Base-by-base conservation (phyloP, 345 rosid species). In the Eucalyptus victrix region DNA sequence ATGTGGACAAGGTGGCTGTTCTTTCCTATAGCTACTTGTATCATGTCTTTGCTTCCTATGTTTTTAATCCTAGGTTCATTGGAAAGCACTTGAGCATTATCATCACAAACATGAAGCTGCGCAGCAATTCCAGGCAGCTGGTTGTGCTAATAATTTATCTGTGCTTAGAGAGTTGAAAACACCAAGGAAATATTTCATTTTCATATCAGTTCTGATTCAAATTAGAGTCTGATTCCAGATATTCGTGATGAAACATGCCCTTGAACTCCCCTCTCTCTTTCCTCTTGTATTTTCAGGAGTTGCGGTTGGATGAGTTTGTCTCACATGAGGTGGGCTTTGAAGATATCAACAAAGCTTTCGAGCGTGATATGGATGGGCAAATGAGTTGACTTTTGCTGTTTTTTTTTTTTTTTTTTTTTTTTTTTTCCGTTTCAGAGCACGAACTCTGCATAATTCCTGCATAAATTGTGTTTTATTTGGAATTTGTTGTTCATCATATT, bases 301-400 rank as follows among this genome's bases (percentile, higher is more conserved):
- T 96, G 92, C 92, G 90, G 81, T 86, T 97, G 91, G 98, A 96
- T 50, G 90, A 96, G 83, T 97, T 96, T 92, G 96, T 95, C 40
- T 95, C 99, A 2, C 99, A 97, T 80, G 99, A 96, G 89, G 89
- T 96, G 83, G 92, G 87, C 53, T 95, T 97, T 32, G 95, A 94
- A 90, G 97, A 95, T 24, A 96, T 97, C 88, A 96, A 96, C 91
- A 93, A 93, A 80, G 97, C 98, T 19, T 96, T 96, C 69, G 93
- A 95, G 81, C 91, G 97, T 97, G 89, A 91, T 97, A 45, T 95
- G 96, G 98, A 95, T 96, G 96, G 90, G 90, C 67, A 91, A 94
- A 88, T 92, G 88, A 94, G 65, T 23, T 87, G 42, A n/a, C 24
- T 85, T 37, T 12, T 87, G 47, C 86, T 80, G 21, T 47, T 47